A percentile compares a stretch with the other conserved stretches of the same genome.
Evolutionary conservation across 2,329 filamentous ascomycete genomes (phyloP).

Genomic region (Pseudogymnoascus sp.): DNA sequence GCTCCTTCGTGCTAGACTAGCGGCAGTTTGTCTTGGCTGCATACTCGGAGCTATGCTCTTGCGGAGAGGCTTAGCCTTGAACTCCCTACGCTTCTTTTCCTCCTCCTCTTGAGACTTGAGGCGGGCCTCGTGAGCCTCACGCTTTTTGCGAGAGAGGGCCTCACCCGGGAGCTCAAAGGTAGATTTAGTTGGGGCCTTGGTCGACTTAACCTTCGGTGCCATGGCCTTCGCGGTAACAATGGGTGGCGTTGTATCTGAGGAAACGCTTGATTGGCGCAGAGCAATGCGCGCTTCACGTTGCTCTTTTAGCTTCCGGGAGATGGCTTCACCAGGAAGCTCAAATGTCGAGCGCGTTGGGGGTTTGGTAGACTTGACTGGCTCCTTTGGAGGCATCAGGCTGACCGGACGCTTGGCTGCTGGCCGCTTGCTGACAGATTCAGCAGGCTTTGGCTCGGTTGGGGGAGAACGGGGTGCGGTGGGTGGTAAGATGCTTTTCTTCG

Average conservation of each 20-base stretch:
- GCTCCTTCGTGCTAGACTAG: slow-evolving; percentile 47
- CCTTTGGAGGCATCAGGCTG: slow-evolving; percentile 35
- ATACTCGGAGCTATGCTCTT: slow-evolving; percentile 31
- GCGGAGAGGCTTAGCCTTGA: slow-evolving; percentile 52
- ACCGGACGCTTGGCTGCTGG: slow-evolving; percentile 31
- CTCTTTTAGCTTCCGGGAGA: slow-evolving; percentile 49
- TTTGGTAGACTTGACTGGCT: slow-evolving; percentile 44
- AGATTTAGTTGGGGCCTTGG: slow-evolving; percentile 44
- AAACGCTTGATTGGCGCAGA: slow-evolving; percentile 27
- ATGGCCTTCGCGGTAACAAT: slow-evolving; percentile 32
- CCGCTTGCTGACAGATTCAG: slow-evolving; percentile 14
- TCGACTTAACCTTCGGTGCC: slow-evolving; percentile 39
- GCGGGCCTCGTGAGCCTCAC: slow-evolving; percentile 46
- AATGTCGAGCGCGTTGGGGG: slow-evolving; percentile 47
- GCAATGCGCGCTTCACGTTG: slow-evolving; percentile 47
- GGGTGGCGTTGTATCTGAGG: slow-evolving; percentile 29
- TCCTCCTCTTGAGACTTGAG: slow-evolving; percentile 51
- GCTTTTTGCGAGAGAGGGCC: slow-evolving; percentile 40
- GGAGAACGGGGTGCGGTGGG: neutral
- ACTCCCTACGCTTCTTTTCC: slow-evolving; percentile 50
- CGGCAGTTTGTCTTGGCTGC: slow-evolving; percentile 46
- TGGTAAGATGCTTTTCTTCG: neutral
- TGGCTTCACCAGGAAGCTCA: slow-evolving; percentile 54
- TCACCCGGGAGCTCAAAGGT: slow-evolving; percentile 57
- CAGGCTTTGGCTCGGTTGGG: slow-evolving; percentile 4